Evolutionary conservation across 768 basidiomycete genomes (phyloP), one percentile per base, ranked within the genome.

Genomic region (Psilocybe cubensis): DNA sequence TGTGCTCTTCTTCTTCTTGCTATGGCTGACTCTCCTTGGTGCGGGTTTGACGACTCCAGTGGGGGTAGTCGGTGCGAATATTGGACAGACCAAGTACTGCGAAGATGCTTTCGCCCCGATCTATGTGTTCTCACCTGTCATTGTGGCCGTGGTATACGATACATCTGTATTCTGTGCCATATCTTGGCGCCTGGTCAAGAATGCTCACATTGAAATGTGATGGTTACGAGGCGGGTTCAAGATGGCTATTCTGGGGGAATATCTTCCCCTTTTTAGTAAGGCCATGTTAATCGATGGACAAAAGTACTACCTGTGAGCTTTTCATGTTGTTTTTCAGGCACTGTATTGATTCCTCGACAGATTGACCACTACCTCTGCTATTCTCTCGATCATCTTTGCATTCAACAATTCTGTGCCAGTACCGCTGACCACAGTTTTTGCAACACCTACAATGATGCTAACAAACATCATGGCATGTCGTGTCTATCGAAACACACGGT

Each of bases 131-230:
- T 20, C 18, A 10, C 24, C n/a, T n/a, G 47, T 25, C 11, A 61
- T 70, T 25, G 51, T 53, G 4, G 50, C 61, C 0, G 31, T 67
- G 1, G 41, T 72, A n/a, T 56, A 66, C 21, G 73, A 74, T 47
- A 73, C 69, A 1, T 33, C 58, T 25, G 67, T 73, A 5, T 72
- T 72, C 54, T 20, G 71, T 23, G 64, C 70, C n/a, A 72, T 75
- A 9, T 72, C 74, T 4, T 69, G 62, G 55, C 59, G 62, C 1
- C 57, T 75, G 7, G 18, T 67, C 1, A 27, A 42, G 4, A 58
- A 62, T 33, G 23, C 62, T 24, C 43, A 42, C n/a, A 20, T 42
- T 10, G 54, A 56, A 3, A 14, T 11, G 7, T 33, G 31, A 33
- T 6, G 31, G 12, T 6, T 33, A 33, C 12, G 31, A 33, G 12